These are phyloP conservation scores for Cerrena zonata DNA, from an alignment of 1,284 basidiomycete species.

Conservation along the genomic window DNA sequence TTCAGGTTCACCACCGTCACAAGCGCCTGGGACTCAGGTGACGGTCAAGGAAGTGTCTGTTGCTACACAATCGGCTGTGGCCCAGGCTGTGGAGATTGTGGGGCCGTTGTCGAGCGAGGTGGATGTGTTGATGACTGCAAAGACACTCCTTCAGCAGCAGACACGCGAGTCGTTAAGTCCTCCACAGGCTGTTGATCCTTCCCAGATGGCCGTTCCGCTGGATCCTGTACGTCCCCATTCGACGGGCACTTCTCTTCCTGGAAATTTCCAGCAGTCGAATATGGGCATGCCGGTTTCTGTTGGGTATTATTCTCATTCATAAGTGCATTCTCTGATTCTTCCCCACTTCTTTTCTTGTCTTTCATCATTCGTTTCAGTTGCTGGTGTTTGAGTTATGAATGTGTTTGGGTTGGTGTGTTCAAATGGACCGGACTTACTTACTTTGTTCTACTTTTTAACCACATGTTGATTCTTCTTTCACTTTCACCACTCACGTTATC, in stretches of 20 bases:
- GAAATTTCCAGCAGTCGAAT: slow-evolving; percentile 3
- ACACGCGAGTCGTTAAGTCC: slow-evolving; percentile 16
- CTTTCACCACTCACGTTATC: too few relatives aligned
- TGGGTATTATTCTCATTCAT: slow-evolving; percentile 14
- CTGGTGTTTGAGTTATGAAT: too few relatives aligned
- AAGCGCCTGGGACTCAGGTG: slow-evolving; percentile 44
- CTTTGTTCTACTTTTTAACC: slow-evolving; percentile 3
- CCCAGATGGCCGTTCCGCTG: slow-evolving; percentile 9
- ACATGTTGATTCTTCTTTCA: slow-evolving; percentile 12
- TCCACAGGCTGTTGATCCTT: slow-evolving; percentile 11
- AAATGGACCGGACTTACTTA: slow-evolving; percentile 3
- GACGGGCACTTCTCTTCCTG: slow-evolving; percentile 15
- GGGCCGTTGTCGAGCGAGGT: slow-evolving; percentile 59
- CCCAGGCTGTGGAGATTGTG: slow-evolving; percentile 60
- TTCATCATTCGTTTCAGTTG: slow-evolving; percentile 4
- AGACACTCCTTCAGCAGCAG: slow-evolving; percentile 51
- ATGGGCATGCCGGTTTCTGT: background rate
- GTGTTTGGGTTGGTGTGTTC: slow-evolving; percentile 5
- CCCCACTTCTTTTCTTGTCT: slow-evolving; percentile 3
- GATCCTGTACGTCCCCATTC: slow-evolving; percentile 22
- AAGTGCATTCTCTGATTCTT: background rate
- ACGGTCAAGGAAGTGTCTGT: slow-evolving; percentile 73
- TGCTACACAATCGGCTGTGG: slow-evolving; percentile 68
- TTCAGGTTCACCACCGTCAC: slow-evolving; percentile 33
- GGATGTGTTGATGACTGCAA: slow-evolving; percentile 62